These are phyloP conservation scores for Saturnispora mendoncae DNA, from an alignment of 805 yeast genomes.

Conservation along the genomic window DNA sequence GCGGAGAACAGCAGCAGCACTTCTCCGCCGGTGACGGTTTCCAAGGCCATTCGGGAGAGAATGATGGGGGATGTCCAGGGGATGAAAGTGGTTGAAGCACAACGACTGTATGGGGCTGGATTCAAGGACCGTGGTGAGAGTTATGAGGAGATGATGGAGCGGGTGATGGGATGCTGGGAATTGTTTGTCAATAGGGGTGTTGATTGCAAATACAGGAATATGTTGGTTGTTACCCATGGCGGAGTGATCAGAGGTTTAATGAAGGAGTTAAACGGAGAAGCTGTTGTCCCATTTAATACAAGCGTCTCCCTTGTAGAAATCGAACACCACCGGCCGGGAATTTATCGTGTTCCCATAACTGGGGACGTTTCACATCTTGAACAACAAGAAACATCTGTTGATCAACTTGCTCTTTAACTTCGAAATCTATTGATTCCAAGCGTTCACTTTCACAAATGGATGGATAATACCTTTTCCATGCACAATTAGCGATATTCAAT, in stretches of 20 bases:
- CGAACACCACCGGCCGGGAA: no score
- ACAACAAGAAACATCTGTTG: background rate
- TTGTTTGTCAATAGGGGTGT: conserved; percentile 1
- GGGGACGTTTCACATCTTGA: no score
- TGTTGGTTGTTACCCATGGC: conserved; percentile 68
- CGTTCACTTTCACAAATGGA: no score
- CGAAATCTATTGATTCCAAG: no score
- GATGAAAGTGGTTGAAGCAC: conserved; percentile 59
- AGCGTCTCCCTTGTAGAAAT: conserved; percentile 62
- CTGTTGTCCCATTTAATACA: conserved; percentile 56
- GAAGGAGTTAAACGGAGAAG: conserved; percentile 36
- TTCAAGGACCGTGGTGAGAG: conserved; percentile 64
- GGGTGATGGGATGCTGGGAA: conserved; percentile 44
- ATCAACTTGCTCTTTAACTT: conserved; percentile 6
- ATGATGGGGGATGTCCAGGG: conserved; percentile 77
- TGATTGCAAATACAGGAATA: conserved; percentile 34
- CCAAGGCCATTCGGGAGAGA: conserved; percentile 47
- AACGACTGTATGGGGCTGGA: conserved; percentile 43
- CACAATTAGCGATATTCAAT: no score
- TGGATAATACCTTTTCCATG: no score
- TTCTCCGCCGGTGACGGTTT: no score
- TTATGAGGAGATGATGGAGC: conserved; percentile 33
- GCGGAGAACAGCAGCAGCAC: conserved; percentile 4
- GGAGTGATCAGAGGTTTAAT: conserved; percentile 63
- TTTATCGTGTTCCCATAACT: no score